phyloP scores from a whole-genome alignment of 768 basidiomycete species.

The Strobilomyces confusus region DNA sequence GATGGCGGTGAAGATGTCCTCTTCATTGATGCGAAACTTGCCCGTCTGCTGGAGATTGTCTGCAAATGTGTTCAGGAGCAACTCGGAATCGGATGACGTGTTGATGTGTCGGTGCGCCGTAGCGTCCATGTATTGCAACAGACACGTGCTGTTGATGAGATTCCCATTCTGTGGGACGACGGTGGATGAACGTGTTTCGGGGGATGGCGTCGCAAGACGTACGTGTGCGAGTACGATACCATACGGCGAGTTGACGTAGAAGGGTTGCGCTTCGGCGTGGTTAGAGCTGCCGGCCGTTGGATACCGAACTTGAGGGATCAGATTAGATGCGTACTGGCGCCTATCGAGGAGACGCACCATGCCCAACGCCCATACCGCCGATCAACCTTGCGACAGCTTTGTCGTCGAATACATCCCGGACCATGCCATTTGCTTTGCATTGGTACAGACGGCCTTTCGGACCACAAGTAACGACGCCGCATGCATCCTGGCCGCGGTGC shows the following conservation, averaged over 20 bases:
- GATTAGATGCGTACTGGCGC: slow-evolving; percentile 7
- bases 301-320: slow-evolving; percentile 69
- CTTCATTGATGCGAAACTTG: slow-evolving; percentile 98
- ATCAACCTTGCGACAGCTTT: slow-evolving; percentile 70
- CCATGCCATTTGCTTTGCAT: slow-evolving; percentile 99
- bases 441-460: slow-evolving; percentile 94
- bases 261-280: slow-evolving; percentile 96
- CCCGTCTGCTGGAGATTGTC: slow-evolving; percentile 97
- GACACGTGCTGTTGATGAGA: slow-evolving; percentile 82
- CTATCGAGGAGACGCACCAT: slow-evolving; percentile 54
- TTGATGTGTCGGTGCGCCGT: slow-evolving; percentile 98
- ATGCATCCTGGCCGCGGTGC: slow-evolving; percentile 97
- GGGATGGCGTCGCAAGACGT: slow-evolving; percentile 26
- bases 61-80: slow-evolving; percentile 95
- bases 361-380: slow-evolving; percentile 97
- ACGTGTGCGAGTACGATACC: slow-evolving; percentile 98
- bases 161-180: slow-evolving; percentile 79
- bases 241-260: slow-evolving; percentile 99
- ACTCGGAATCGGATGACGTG: slow-evolving; percentile 96
- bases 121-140: slow-evolving; percentile 93
- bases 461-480: slow-evolving; percentile 95
- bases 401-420: slow-evolving; percentile 91
- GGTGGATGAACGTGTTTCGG: slow-evolving; percentile 1
- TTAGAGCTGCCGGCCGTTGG: slow-evolving; percentile 97
- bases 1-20: slow-evolving; percentile 96